Conservation (phyloP, 2,329 filamentous ascomycete genomes). For the Akanthomyces lecanii region DNA sequence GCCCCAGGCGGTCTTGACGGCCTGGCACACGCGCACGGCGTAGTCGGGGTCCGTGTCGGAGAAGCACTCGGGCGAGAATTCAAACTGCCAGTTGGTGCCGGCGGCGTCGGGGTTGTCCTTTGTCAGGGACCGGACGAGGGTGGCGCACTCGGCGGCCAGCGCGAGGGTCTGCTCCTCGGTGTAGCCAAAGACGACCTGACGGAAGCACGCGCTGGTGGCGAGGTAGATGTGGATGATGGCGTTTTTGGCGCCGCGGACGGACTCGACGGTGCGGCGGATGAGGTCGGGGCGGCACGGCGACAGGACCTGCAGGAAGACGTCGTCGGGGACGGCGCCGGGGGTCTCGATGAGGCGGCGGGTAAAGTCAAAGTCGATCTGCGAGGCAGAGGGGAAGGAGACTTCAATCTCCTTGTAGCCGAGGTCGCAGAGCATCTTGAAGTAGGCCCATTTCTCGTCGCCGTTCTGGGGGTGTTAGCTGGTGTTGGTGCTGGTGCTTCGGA, state of each 20-base stretch:
- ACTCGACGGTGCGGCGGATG: slow-evolving; percentile 84
- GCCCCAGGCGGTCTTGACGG: slow-evolving; percentile 90
- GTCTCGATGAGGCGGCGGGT: slow-evolving; percentile 82
- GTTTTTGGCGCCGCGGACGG: slow-evolving; percentile 84
- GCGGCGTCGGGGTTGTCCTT: slow-evolving; percentile 63
- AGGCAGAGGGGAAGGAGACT: slow-evolving; percentile 90
- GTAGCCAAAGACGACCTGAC: slow-evolving; percentile 84
- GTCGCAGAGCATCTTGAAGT: slow-evolving; percentile 90
- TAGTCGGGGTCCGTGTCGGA: slow-evolving; percentile 86
- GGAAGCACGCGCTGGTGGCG: slow-evolving; percentile 93
- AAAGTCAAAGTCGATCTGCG: slow-evolving; percentile 94
- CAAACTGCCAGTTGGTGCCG: slow-evolving; percentile 68
- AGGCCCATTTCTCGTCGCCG: slow-evolving; percentile 89
- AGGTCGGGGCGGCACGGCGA: slow-evolving; percentile 89
- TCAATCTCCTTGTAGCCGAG: slow-evolving; percentile 98
- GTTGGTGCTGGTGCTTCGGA: neutral
- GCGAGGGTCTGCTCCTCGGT: slow-evolving; percentile 75
- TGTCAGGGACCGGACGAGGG: slow-evolving; percentile 82
- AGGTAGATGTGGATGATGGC: slow-evolving; percentile 94
- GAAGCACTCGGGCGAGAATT: slow-evolving; percentile 85
- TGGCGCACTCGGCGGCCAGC: slow-evolving; percentile 79
- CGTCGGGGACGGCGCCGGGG: slow-evolving; percentile 75
- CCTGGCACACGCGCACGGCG: slow-evolving; percentile 78
- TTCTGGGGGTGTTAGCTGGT: slow-evolving; percentile 50
- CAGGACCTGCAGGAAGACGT: slow-evolving; percentile 88